Conservation (phyloP, 208 protist genomes). For the Balamuthia mandrillaris region DNA sequence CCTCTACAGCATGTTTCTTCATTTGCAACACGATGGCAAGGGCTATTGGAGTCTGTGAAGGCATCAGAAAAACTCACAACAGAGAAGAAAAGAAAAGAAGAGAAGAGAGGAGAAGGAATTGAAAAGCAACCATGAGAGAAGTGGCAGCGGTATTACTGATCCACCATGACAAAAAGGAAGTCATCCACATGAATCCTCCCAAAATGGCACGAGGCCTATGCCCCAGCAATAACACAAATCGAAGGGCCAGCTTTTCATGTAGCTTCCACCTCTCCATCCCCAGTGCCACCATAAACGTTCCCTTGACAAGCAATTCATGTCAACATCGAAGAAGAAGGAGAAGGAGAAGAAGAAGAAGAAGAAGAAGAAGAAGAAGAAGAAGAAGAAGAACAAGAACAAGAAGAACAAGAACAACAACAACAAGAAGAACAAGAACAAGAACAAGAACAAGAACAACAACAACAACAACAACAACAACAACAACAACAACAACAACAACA, state of each 20-base stretch:
- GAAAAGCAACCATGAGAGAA: conserved; percentile 3
- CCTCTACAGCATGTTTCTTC: background rate
- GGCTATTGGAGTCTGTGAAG: background rate
- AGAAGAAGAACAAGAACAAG: background rate
- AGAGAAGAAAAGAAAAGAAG: background rate
- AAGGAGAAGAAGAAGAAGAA: background rate
- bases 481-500: too few relatives aligned
- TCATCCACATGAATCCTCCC: conserved; percentile 23
- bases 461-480: too few relatives aligned
- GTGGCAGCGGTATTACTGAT: conserved; percentile 30
- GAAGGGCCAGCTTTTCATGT: background rate
- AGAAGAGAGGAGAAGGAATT: background rate
- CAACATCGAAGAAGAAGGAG: background rate
- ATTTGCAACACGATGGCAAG: background rate
- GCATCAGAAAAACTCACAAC: background rate
- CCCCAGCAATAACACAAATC: conserved; percentile 1
- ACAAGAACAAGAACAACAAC: too few relatives aligned
- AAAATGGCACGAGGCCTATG: background rate
- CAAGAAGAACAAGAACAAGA: too few relatives aligned
- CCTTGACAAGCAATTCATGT: background rate
- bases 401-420: background rate
- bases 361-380: background rate
- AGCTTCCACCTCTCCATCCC: conserved; percentile 23
- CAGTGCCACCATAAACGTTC: conserved; percentile 14
- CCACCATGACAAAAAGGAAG: conserved; percentile 25